Evolutionary conservation across 139 green algal species (phyloP), one percentile per base, ranked within the genome.

Genomic region (Pseudopediastrum boryanum): DNA sequence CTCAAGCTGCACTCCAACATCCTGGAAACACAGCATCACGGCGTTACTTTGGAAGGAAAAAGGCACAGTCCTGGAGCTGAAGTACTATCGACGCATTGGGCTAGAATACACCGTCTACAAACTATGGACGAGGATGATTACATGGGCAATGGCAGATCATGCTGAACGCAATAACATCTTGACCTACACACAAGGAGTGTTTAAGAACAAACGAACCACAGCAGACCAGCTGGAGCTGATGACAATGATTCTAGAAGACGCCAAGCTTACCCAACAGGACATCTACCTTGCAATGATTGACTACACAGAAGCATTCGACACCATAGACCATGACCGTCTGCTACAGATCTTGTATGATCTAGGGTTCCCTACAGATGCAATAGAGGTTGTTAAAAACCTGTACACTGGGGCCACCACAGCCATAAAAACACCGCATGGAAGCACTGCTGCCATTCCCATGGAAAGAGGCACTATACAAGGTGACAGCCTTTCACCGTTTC

Each of bases 251-350:
- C 50, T 90, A 0, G 73, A 83, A 25, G 80, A 88, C 52, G 80
- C 80, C 8, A 54, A 67, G 4, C 29, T 83, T 3, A 65, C 27
- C 1, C 2, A 63, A 0, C 43, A 76, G 25, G 44, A 87, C 41
- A n/a, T 86, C 0, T 85, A 80, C 29, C 2, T 67, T 0, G 51
- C 86, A 1, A 75, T 76, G 1, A 21, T 82, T 1, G 85, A 89
- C 63, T 84, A 83, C 65, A 81, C 68, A 6, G 71, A 69, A 38
- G 83, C 84, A 13, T 86, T 90, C 43, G 75, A 88, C 36, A 88
- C 77, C 1, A 79, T 85, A 8, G 39, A 81, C 13, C 85, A 90
- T 42, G 80, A 85, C 46, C 72, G 74, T 6, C 73, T 90, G 0
- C 46, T 90, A 0, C 48, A 51, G 27, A 80, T 86, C 3, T 77